phyloP scores from a whole-genome alignment of 768 basidiomycete species.

The Russula vinacea region DNA sequence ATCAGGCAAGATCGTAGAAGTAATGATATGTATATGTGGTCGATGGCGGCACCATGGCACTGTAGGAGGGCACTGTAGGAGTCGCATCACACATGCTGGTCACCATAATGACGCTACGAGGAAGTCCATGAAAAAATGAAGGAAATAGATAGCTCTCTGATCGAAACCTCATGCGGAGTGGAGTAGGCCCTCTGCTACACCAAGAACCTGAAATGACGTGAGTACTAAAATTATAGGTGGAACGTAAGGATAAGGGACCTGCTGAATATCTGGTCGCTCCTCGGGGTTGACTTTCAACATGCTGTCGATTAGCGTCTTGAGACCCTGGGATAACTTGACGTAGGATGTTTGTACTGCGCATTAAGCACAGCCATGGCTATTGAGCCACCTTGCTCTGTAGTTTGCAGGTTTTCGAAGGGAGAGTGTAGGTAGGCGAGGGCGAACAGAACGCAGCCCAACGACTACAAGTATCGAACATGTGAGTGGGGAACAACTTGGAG shows the following conservation, averaged over 20 bases:
- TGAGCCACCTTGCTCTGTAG: constrained; percentile 90
- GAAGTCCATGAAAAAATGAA: constrained; percentile 6
- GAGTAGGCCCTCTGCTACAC: constrained; percentile 39
- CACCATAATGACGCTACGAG: background rate
- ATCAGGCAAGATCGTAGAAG: background rate
- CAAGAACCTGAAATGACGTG: constrained; percentile 51
- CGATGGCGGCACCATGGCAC: background rate
- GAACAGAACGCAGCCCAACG: constrained; percentile 91
- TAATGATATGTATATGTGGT: background rate
- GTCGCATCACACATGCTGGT: background rate
- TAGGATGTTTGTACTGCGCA: constrained; percentile 88
- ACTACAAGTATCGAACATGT: constrained; percentile 47
- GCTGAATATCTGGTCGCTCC: constrained; percentile 80
- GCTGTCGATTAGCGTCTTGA: constrained; percentile 76
- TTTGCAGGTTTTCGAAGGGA: constrained; percentile 91
- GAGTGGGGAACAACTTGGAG: background rate
- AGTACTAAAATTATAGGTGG: constrained; percentile 5
- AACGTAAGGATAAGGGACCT: constrained; percentile 48
- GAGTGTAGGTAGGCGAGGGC: constrained; percentile 95
- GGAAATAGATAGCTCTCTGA: constrained; percentile 3
- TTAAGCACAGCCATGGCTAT: constrained; percentile 97
- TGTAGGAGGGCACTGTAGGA: background rate
- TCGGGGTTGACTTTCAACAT: constrained; percentile 82
- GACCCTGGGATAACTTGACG: constrained; percentile 81
- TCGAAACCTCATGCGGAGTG: constrained; percentile 6